phyloP scores from a whole-genome alignment of 2,329 filamentous ascomycete genomes.

The Xylariaceae sp. region DNA sequence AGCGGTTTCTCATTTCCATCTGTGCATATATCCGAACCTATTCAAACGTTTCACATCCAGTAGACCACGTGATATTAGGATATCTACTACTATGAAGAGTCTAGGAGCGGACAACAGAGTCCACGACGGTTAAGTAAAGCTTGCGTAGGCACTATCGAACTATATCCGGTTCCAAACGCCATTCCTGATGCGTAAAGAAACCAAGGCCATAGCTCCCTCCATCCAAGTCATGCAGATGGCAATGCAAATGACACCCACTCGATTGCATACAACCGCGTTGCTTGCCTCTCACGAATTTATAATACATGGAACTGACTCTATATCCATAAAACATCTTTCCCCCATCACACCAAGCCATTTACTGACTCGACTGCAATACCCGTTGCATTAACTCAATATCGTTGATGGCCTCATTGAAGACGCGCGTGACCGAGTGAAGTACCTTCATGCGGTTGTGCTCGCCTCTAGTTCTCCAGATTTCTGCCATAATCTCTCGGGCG shows the following conservation, averaged over 20 bases:
- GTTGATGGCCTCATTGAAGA: conserved; percentile 74
- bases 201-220: background rate
- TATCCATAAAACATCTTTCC: background rate
- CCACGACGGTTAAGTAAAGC: background rate
- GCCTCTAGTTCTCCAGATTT: conserved; percentile 76
- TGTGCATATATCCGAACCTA: too few relatives aligned
- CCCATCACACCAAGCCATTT: background rate
- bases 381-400: conserved; percentile 65
- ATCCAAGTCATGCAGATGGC: background rate
- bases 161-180: background rate
- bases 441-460: conserved; percentile 86
- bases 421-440: conserved; percentile 60
- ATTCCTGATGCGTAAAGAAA: background rate
- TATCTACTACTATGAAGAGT: background rate
- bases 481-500: conserved; percentile 86
- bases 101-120: background rate
- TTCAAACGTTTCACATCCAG: too few relatives aligned
- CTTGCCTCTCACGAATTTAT: background rate
- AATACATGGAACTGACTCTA: background rate
- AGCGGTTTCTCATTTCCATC: too few relatives aligned
- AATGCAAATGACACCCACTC: background rate
- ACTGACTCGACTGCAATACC: conserved; percentile 48
- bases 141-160: background rate
- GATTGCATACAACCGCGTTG: background rate
- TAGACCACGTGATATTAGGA: background rate